A percentile compares a stretch with the other conserved stretches of the same genome.
Conservation (phyloP, 2,329 filamentous ascomycete species). For the Tolypocladium ovalisporum region DNA sequence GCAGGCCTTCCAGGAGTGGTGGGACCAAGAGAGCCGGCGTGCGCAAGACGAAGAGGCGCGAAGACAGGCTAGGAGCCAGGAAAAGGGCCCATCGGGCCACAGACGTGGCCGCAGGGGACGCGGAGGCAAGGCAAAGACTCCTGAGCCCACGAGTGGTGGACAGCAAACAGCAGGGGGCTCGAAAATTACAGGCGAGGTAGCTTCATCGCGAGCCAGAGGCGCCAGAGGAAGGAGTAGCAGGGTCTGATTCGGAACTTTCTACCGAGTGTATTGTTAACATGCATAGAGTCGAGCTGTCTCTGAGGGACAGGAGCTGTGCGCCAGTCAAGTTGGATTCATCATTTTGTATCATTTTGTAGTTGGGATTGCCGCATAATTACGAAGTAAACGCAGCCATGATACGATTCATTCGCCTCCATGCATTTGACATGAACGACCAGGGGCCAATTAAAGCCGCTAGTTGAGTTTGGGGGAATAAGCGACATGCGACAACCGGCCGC, state of each 20-base stretch:
- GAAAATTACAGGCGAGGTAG: slow-evolving; percentile 2
- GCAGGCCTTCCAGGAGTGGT: slow-evolving; percentile 95
- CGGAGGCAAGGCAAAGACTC: slow-evolving; percentile 16
- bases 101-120: slow-evolving; percentile 16
- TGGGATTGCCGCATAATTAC: background rate
- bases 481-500: too few relatives aligned
- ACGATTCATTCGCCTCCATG: background rate
- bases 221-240: slow-evolving; percentile 2
- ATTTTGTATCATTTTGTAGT: background rate
- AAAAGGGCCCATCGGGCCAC: slow-evolving; percentile 19
- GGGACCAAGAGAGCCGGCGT: slow-evolving; percentile 73
- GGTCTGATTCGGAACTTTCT: background rate
- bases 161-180: slow-evolving; percentile 8
- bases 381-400: background rate
- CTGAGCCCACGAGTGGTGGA: slow-evolving; percentile 5
- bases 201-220: slow-evolving; percentile 4
- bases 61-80: slow-evolving; percentile 28
- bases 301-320: background rate
- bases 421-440: background rate
- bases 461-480: background rate
- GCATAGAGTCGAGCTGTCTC: background rate
- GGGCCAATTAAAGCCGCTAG: too few relatives aligned
- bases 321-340: background rate
- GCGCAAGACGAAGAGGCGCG: slow-evolving; percentile 52
- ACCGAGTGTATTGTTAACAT: background rate